phyloP scores from a whole-genome alignment of 1,284 basidiomycete genomes.

The Melampsora medusae region DNA sequence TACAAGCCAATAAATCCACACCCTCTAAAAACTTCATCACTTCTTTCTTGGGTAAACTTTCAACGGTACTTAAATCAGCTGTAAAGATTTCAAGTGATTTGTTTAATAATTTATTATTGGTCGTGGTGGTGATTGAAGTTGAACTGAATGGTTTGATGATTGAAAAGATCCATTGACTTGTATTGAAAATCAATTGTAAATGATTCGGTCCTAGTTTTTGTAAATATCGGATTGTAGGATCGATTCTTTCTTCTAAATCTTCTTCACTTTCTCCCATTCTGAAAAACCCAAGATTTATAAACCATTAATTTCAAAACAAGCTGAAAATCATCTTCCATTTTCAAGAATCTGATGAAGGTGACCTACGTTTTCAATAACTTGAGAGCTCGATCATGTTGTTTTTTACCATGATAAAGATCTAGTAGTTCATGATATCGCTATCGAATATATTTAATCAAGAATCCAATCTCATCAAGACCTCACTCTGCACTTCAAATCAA shows the following conservation, averaged over 20 bases:
- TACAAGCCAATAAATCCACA: constrained; percentile 57
- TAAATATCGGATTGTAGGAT: constrained; percentile 81
- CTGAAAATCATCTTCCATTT: too few species aligned
- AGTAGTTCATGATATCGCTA: constrained; percentile 89
- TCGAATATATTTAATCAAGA: neutral
- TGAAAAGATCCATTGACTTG: constrained; percentile 79
- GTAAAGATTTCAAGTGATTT: constrained; percentile 72
- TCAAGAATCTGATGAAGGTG: too few species aligned
- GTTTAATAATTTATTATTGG: neutral
- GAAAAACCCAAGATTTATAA: neutral
- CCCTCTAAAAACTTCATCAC: constrained; percentile 73
- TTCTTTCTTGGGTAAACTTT: constrained; percentile 68
- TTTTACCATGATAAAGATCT: constrained; percentile 87
- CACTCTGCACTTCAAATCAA: neutral
- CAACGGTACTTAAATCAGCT: constrained; percentile 76
- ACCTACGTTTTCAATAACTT: constrained; percentile 73
- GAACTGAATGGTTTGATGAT: constrained; percentile 52
- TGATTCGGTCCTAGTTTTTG: constrained; percentile 82
- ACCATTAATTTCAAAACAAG: too few species aligned
- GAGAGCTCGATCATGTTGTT: constrained; percentile 88
- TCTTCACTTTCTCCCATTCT: constrained; percentile 77
- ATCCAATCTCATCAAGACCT: neutral
- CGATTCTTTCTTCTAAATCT: constrained; percentile 73
- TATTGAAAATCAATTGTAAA: constrained; percentile 72
- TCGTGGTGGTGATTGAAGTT: neutral